A percentile compares a stretch with the other conserved stretches of the same genome.
Evolutionary conservation across 2,329 filamentous ascomycete genomes (phyloP).

Genomic region (Ceratocystis variospora): DNA sequence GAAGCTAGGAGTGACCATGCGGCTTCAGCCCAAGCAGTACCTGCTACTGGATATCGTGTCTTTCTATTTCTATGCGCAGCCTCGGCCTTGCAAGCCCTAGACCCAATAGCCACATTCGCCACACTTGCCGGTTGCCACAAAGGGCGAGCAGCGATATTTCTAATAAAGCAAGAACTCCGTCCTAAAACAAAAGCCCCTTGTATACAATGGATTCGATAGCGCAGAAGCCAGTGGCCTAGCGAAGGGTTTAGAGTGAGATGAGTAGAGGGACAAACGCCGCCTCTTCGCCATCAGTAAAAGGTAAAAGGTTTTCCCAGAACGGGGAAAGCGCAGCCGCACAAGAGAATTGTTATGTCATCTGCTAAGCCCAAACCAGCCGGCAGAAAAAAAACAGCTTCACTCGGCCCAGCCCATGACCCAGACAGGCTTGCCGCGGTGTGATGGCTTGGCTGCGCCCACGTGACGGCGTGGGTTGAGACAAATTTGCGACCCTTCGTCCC

Average conservation of each 20-base stretch:
- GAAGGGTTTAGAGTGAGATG: background rate
- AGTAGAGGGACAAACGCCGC: background rate
- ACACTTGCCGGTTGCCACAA: background rate
- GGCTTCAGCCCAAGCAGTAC: background rate
- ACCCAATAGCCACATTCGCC: background rate
- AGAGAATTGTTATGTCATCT: background rate
- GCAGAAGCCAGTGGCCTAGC: background rate
- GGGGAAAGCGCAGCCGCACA: background rate
- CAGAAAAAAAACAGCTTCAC: no score
- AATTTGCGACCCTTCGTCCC: background rate
- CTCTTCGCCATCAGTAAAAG: background rate
- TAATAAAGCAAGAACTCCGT: no score
- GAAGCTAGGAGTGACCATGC: no score
- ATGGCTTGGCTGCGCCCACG: background rate
- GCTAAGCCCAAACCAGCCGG: background rate
- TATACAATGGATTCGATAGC: background rate
- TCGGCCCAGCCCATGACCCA: no score
- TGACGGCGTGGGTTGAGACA: background rate
- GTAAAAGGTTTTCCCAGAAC: background rate
- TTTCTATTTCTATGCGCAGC: background rate
- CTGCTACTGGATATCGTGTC: background rate
- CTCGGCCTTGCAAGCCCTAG: background rate
- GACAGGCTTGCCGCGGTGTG: background rate
- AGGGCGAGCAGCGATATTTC: no score
- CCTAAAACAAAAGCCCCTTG: background rate